Evolutionary conservation across 176 grass and related monocot genomes (phyloP), one percentile per base, ranked within the genome.

Genomic region (Olyra latifolia): DNA sequence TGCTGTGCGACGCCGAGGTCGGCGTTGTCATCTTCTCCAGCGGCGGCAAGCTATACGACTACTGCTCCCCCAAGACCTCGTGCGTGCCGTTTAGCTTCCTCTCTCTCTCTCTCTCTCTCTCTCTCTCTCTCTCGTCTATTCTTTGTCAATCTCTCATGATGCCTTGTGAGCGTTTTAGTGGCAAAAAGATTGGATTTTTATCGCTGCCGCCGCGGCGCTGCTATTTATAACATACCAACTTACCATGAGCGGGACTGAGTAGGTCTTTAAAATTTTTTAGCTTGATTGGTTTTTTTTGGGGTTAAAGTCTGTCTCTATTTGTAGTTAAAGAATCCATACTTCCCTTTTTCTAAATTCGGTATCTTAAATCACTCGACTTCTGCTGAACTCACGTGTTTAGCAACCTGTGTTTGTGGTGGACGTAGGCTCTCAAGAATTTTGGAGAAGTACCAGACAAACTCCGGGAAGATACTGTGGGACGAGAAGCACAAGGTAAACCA

Each of bases 391-490:
- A 66, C 41, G 74, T 4, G 10, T 12, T 68, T 50, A 66, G 8
- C 42, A 52, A 67, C 22, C 43, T 29, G 1, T 40, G 57, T 63
- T 76, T 19, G 10, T 83, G 49, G 32, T 35, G 32, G 32, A 35
- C 32, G 32, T 67, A 98, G 95, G 85, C 77, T 98, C 84, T 87
- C 91, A 56, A 86, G 58, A 81, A 84, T 94, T 38, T 82, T 98
- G 87, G 91, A 98, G 89, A 98, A 92, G 80, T 98, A 98, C 83
- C 95, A 98, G 82, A 84, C 84, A 66, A 92, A 98, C 63, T 98
- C 95, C 2, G 95, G 95, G 30, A 90, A 83, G 82, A 94, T 94
- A 80, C 89, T 98, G 12, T 97, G 95, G 91, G 95, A 94, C 87
- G 89, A 91, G 56, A 94, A 92, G 62, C 95, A 98, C 60, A 93